Evolutionary conservation across 2,329 filamentous ascomycete genomes (phyloP).

Genomic region (Cucurbitaria berberidis): DNA sequence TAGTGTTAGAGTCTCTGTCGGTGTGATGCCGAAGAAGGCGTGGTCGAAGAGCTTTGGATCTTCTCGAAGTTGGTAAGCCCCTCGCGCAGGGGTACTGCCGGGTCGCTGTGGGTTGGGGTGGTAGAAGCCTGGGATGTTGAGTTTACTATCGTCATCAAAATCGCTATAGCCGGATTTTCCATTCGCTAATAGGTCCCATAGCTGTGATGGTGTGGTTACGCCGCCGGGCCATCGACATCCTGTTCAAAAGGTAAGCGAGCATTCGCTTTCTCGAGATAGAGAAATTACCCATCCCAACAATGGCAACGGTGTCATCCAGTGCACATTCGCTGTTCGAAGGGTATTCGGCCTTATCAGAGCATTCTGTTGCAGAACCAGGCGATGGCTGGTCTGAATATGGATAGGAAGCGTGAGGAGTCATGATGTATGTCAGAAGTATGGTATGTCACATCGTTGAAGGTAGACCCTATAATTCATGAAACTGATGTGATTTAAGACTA

Average conservation of each 20-base stretch:
- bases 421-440: too few relatives aligned
- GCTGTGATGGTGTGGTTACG: background rate
- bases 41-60: slow-evolving; percentile 5
- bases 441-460: background rate
- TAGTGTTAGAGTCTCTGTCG: slow-evolving; percentile 17
- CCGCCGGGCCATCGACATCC: background rate
- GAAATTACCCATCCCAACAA: slow-evolving; percentile 1
- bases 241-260: background rate
- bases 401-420: background rate
- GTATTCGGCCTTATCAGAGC: background rate
- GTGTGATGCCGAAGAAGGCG: slow-evolving; percentile 12
- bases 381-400: background rate
- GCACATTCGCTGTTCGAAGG: background rate
- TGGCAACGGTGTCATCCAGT: background rate
- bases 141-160: background rate
- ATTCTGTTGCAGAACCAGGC: background rate
- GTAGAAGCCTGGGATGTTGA: slow-evolving; percentile 3
- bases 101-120: background rate
- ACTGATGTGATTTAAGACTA: background rate
- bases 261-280: background rate
- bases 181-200: background rate
- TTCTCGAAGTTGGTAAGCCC: slow-evolving; percentile 6
- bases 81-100: background rate
- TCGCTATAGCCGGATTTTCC: background rate
- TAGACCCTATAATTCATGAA: background rate